Evolutionary conservation across 225 moss, liverwort and hornwort species (phyloP).

Genomic region (Pleurozium schreberi): DNA sequence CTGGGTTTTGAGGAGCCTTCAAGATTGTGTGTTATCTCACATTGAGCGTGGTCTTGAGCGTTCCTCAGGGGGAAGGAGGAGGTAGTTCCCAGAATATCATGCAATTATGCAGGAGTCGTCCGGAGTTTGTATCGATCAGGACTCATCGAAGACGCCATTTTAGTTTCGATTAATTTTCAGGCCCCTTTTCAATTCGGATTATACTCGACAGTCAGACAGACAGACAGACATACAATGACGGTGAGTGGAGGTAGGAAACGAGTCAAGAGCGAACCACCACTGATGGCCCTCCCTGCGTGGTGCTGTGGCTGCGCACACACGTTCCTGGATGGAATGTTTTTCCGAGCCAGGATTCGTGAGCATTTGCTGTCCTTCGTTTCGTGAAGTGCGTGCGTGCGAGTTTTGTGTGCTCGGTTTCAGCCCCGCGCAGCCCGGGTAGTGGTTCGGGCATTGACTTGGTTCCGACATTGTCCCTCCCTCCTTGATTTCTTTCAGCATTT

Average conservation of each 20-base stretch:
- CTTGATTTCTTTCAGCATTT: neutral
- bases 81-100: neutral
- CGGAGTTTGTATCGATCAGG: neutral
- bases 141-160: neutral
- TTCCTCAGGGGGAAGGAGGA: slow-evolving; percentile 50
- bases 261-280: slow-evolving; percentile 93
- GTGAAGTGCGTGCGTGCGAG: slow-evolving; percentile 8
- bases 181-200: slow-evolving; percentile 9
- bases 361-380: neutral
- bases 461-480: slow-evolving; percentile 27
- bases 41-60: slow-evolving; percentile 98
- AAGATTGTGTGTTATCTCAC: slow-evolving; percentile 83
- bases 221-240: slow-evolving; percentile 2
- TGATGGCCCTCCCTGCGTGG: slow-evolving; percentile 65
- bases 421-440: slow-evolving; percentile 76
- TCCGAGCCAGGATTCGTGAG: neutral
- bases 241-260: slow-evolving; percentile 18
- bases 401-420: slow-evolving; percentile 27
- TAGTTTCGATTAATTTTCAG: neutral
- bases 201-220: neutral
- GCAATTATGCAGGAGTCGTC: neutral
- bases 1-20: slow-evolving; percentile 78
- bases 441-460: slow-evolving; percentile 94
- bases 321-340: neutral
- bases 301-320: neutral